These are phyloP conservation scores for Luffa aegyptiaca DNA, from an alignment of 306 rosid genomes.

Conservation along the genomic window DNA sequence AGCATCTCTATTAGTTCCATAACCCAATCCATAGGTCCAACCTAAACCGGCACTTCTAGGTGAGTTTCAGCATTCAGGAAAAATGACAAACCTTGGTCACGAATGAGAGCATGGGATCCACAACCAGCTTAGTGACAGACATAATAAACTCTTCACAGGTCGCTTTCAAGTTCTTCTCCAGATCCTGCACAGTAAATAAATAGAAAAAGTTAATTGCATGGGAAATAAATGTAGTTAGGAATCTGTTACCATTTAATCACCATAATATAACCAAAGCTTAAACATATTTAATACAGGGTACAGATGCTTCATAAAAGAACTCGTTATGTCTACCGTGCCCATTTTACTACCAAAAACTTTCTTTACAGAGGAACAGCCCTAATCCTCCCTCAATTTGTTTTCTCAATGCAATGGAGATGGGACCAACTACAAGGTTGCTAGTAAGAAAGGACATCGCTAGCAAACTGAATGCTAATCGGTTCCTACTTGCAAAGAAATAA, in stretches of 20 bases:
- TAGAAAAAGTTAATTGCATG: not conserved
- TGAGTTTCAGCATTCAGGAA: slow-evolving; percentile 1
- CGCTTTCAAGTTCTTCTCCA: slow-evolving; percentile 87
- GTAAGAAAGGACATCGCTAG: not conserved
- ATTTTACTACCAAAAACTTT: not conserved
- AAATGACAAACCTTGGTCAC: slow-evolving; percentile 76
- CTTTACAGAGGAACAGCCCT: not conserved
- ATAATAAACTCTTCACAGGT: slow-evolving; percentile 97
- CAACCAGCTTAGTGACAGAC: slow-evolving; percentile 93
- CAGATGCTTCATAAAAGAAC: not conserved
- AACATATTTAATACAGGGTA: not conserved
- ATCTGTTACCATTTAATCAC: not conserved
- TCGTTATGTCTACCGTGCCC: not conserved
- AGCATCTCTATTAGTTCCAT: not conserved
- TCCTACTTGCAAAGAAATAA: not conserved
- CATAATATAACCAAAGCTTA: not conserved
- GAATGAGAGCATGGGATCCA: slow-evolving; percentile 97
- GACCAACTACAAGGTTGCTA: not conserved
- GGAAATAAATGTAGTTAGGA: not conserved
- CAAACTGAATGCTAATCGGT: not conserved
- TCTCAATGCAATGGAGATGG: not conserved
- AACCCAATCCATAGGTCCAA: slow-evolving; percentile 9
- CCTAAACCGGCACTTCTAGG: slow-evolving; percentile 4
- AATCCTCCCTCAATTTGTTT: not conserved
- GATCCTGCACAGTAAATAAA: slow-evolving; percentile 52